Base-by-base conservation (phyloP, 257 asterid genomes). In the Anisodus acutangulus region DNA sequence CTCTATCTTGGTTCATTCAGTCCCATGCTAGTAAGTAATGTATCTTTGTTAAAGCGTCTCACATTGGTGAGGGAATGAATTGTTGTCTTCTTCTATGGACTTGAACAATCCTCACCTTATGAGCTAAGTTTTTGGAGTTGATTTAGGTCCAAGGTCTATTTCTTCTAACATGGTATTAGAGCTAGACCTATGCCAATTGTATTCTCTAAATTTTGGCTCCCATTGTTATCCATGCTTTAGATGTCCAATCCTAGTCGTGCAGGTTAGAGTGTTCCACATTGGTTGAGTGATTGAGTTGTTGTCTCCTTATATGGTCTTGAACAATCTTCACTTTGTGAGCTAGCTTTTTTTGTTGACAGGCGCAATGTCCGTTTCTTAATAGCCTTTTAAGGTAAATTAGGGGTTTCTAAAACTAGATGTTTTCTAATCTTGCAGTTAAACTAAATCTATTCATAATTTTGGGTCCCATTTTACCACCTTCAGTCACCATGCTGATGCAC, bases 11-110 rank as follows among this genome's bases (percentile, higher is more conserved):
- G 60, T 74, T 74, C 59, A 72, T 47, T 72, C n/a, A 11, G 45
- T 72, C 80, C 59, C 59, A 19, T 72, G 54, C 80, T 72, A 45
- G 80, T 45, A 47, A 47, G 16, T 63, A 63, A 63, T 22, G 70
- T 63, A 11, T 57, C 62, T 63, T 63, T 63, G 80, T 49, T 19
- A 49, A 19, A 22, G 80, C 5, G 11, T 22, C 31, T 49, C 43
- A 74, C 60, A 45, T 71, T 45, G 41, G 80, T 15, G 43, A 49
- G 60, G 41, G 22, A 47, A 49, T 45, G 16, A 49, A 26, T 22
- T 22, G 60, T 19, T 72, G 80, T 47, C 37, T 43, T 43, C 15
- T 47, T 72, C 4, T 47, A 72, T 45, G 37, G 39, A 22, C 35
- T 72, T 47, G 59, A 47, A 19, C 59, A 72, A 72, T 71, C 10